These are phyloP conservation scores for Cruciata laevipes DNA, from an alignment of 257 asterid species.

Conservation along the genomic window DNA sequence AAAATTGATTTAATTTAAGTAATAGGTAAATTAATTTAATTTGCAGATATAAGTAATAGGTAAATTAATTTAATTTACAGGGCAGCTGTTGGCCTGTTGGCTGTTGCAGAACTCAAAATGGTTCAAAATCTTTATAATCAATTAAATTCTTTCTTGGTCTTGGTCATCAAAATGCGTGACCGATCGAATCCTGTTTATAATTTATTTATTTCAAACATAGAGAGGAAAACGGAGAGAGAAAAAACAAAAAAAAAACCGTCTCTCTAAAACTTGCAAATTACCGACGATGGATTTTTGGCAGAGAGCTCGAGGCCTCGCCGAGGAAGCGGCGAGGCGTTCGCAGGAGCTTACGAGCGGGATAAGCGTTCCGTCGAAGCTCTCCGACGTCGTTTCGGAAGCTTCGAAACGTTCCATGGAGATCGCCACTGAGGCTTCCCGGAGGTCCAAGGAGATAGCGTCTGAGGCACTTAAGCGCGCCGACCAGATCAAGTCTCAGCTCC, in stretches of 20 bases:
- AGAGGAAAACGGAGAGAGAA: neutral
- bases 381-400: conserved; percentile 79
- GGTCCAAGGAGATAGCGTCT: conserved; percentile 42
- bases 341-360: conserved; percentile 62
- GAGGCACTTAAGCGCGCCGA: conserved; percentile 85
- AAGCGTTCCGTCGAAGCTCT: conserved; percentile 42
- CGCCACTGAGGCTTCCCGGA: conserved; percentile 49
- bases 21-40: no score
- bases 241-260: neutral
- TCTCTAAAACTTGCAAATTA: neutral
- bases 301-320: conserved; percentile 72
- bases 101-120: no score
- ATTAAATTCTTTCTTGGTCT: no score
- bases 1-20: no score
- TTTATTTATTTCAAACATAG: no score
- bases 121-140: no score
- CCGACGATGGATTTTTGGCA: conserved; percentile 75
- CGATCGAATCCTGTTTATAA: no score
- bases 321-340: conserved; percentile 79
- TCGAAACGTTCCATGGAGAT: conserved; percentile 61
- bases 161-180: no score
- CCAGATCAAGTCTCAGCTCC: conserved; percentile 83
- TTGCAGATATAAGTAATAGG: no score
- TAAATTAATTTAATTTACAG: no score
- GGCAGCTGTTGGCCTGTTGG: no score